Evolutionary conservation across 805 yeast species (phyloP).

Genomic region (Torulaspora gathmanii): DNA sequence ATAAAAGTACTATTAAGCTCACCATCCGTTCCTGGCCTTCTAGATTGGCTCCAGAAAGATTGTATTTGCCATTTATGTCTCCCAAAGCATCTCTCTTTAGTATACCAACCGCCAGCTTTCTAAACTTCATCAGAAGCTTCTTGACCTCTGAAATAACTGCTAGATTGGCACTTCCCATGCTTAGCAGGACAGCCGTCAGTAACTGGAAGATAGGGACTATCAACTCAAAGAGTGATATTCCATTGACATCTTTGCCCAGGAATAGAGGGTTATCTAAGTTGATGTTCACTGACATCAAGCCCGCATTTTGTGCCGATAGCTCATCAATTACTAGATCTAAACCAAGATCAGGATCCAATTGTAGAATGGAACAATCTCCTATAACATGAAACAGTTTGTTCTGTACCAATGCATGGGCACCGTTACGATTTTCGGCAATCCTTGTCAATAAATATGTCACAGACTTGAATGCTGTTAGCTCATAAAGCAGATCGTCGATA

Average conservation of each 20-base stretch:
- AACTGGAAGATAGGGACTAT: constrained; percentile 72
- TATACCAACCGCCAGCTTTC: constrained; percentile 54
- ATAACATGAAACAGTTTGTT: constrained; percentile 65
- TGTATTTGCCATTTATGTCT: constrained; percentile 29
- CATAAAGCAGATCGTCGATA: constrained; percentile 58
- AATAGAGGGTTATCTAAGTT: constrained; percentile 49
- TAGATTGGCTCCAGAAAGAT: constrained; percentile 26
- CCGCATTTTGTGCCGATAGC: constrained; percentile 28
- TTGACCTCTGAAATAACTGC: constrained; percentile 51
- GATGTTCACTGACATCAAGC: constrained; percentile 42
- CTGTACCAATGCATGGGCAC: constrained; percentile 73
- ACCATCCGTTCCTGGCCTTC: constrained; percentile 50
- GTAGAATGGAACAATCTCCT: constrained; percentile 50
- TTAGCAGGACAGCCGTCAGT: constrained; percentile 57
- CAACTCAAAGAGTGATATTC: constrained; percentile 58
- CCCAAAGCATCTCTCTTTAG: constrained; percentile 51
- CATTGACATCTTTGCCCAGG: constrained; percentile 30
- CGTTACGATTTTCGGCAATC: constrained; percentile 68
- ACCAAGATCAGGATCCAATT: constrained; percentile 77
- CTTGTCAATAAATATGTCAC: constrained; percentile 64
- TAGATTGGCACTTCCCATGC: constrained; percentile 73
- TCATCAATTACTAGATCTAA: constrained; percentile 47
- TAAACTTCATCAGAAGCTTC: constrained; percentile 47
- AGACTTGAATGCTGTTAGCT: constrained; percentile 71
- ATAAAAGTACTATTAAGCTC: constrained; percentile 49